Evolutionary conservation across 441 rosid genomes (phyloP).

Genomic region (Gossypium trilobum): DNA sequence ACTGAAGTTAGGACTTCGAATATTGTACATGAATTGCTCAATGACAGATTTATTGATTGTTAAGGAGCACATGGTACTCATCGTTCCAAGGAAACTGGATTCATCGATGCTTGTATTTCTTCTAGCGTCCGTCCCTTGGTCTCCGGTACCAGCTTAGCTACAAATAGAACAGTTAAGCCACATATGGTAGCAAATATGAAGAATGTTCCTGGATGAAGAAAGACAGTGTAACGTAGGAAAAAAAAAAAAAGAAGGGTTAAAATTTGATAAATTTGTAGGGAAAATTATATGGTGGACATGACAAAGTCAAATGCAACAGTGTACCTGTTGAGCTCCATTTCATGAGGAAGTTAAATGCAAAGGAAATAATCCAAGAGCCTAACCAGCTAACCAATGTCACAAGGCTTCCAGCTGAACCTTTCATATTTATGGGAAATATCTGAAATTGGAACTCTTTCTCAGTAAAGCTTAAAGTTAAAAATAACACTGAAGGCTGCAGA

Average conservation of each 20-base stretch:
- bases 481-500: neutral
- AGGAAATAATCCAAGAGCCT: constrained; percentile 52
- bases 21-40: neutral
- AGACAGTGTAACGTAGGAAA: neutral
- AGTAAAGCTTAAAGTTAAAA: neutral
- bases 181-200: constrained; percentile 25
- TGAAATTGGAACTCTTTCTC: constrained; percentile 18
- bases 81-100: constrained; percentile 21
- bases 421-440: constrained; percentile 52
- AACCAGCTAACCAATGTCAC: constrained; percentile 50
- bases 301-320: neutral
- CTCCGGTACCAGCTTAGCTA: constrained; percentile 37
- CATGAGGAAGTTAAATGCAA: constrained; percentile 41
- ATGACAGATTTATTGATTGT: neutral
- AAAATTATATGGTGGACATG: neutral
- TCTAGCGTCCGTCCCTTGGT: constrained; percentile 38
- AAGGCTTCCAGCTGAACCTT: constrained; percentile 56
- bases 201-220: constrained; percentile 29
- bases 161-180: constrained; percentile 31
- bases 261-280: neutral
- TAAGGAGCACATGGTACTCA: neutral
- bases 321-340: constrained; percentile 39
- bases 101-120: constrained; percentile 43
- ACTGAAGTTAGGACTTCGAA: neutral
- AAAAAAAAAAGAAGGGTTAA: neutral